A percentile compares a stretch with the other conserved stretches of the same genome.
Conservation (phyloP, 1,139 yeast species). For the Sugiyamaella novakii region DNA sequence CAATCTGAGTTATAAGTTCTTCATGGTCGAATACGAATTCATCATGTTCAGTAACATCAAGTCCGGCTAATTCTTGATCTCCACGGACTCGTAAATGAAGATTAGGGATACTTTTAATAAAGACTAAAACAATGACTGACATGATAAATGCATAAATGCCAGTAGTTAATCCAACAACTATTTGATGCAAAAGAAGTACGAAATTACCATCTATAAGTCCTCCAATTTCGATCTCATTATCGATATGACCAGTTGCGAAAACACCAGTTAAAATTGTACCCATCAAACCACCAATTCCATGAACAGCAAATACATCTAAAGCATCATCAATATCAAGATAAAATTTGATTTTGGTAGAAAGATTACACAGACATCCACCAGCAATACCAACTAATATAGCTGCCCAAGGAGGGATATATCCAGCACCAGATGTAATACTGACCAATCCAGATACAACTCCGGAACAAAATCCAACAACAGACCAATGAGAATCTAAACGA, state of each 20-base stretch:
- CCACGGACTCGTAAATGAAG: slow-evolving; percentile 50
- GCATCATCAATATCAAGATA: slow-evolving; percentile 43
- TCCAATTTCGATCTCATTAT: slow-evolving; percentile 37
- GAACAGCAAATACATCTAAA: slow-evolving; percentile 44
- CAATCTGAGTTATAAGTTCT: slow-evolving; percentile 18
- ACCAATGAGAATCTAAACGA: slow-evolving; percentile 38
- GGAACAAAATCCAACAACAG: slow-evolving; percentile 45
- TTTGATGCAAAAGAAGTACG: slow-evolving; percentile 53
- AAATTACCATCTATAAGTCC: slow-evolving; percentile 56
- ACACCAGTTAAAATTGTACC: slow-evolving; percentile 43
- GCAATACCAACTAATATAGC: slow-evolving; percentile 41
- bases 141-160: slow-evolving; percentile 48
- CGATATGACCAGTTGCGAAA: slow-evolving; percentile 35
- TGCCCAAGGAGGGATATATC: slow-evolving; percentile 43
- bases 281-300: slow-evolving; percentile 43
- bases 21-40: slow-evolving; percentile 52
- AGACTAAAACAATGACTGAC: slow-evolving; percentile 46
- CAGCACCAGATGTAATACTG: slow-evolving; percentile 47
- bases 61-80: slow-evolving; percentile 50
- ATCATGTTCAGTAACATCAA: slow-evolving; percentile 57
- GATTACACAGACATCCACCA: slow-evolving; percentile 43
- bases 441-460: slow-evolving; percentile 47
- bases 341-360: slow-evolving; percentile 45
- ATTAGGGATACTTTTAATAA: slow-evolving; percentile 52
- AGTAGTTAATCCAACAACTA: slow-evolving; percentile 50